These are phyloP conservation scores for Boletus pseudopeckii DNA, from an alignment of 768 basidiomycete species.

Conservation along the genomic window DNA sequence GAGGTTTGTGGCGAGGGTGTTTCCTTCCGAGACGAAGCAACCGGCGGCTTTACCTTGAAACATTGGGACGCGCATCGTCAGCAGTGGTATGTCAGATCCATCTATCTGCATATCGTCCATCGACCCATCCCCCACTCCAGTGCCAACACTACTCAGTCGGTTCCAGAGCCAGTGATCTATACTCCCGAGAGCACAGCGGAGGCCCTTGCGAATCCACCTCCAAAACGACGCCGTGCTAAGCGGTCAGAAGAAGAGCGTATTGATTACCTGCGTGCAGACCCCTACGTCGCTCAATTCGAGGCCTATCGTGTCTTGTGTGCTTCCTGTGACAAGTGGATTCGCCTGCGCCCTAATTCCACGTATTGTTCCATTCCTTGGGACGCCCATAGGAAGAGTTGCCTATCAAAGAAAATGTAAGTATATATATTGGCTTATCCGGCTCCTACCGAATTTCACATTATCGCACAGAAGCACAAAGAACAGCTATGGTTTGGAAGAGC, in stretches of 20 bases:
- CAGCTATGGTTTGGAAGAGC: slow-evolving; percentile 57
- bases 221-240: slow-evolving; percentile 70
- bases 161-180: slow-evolving; percentile 39
- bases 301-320: slow-evolving; percentile 77
- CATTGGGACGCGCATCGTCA: slow-evolving; percentile 68
- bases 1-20: slow-evolving; percentile 59
- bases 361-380: slow-evolving; percentile 90
- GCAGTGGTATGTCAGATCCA: slow-evolving; percentile 45
- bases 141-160: slow-evolving; percentile 30
- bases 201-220: slow-evolving; percentile 44
- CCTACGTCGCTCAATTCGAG: slow-evolving; percentile 78
- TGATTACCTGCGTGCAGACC: slow-evolving; percentile 62
- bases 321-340: slow-evolving; percentile 82
- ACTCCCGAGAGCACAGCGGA: slow-evolving; percentile 42
- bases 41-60: slow-evolving; percentile 61
- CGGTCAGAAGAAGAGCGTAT: slow-evolving; percentile 77
- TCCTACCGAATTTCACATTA: slow-evolving; percentile 6
- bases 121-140: slow-evolving; percentile 17
- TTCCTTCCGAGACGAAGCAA: slow-evolving; percentile 62
- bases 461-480: slow-evolving; percentile 41
- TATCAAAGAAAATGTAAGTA: slow-evolving; percentile 71
- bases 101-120: slow-evolving; percentile 1
- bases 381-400: slow-evolving; percentile 77
- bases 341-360: slow-evolving; percentile 80
- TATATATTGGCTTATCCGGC: slow-evolving; percentile 5